These are phyloP conservation scores for Aspergillus cejpii DNA, from an alignment of 2,329 filamentous ascomycete species.

Conservation along the genomic window DNA sequence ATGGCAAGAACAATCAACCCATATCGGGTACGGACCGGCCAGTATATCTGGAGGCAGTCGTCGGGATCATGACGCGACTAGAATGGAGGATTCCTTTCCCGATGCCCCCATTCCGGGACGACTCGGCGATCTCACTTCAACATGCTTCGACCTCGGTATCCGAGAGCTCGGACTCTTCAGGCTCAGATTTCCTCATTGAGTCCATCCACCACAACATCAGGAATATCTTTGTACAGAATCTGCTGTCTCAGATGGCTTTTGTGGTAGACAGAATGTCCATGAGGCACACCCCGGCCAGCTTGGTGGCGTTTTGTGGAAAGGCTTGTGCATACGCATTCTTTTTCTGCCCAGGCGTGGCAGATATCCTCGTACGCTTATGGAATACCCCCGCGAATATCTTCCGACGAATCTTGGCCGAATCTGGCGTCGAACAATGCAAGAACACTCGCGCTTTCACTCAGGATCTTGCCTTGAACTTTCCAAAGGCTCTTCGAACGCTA, in stretches of 20 bases:
- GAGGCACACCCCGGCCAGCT: constrained; percentile 61
- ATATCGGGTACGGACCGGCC: constrained; percentile 80
- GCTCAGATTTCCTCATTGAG: constrained; percentile 62
- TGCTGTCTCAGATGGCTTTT: constrained; percentile 75
- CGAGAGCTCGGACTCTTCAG: constrained; percentile 51
- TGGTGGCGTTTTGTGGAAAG: constrained; percentile 83
- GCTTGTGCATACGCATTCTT: constrained; percentile 90
- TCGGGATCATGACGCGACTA: constrained; percentile 76
- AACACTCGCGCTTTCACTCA: constrained; percentile 50
- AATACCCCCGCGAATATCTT: constrained; percentile 61
- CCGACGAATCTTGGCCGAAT: constrained; percentile 63
- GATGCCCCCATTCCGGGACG: constrained; percentile 48
- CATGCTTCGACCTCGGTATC: constrained; percentile 42
- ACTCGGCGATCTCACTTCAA: constrained; percentile 27
- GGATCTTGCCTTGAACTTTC: constrained; percentile 63
- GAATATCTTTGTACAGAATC: constrained; percentile 76
- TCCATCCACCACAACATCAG: constrained; percentile 84
- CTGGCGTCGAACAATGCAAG: constrained; percentile 54
- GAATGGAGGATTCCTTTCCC: constrained; percentile 74
- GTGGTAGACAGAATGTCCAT: constrained; percentile 85
- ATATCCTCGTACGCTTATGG: constrained; percentile 78
- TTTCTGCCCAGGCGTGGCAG: constrained; percentile 79
- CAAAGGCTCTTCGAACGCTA: constrained; percentile 56
- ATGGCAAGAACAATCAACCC: constrained; percentile 66
- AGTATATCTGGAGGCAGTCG: constrained; percentile 68